Percentiles rank a stretch among this genome's conserved stretches.
These are phyloP conservation scores for Trypanosoma avium DNA, from an alignment of 208 protist genomes.

Conservation along the genomic window DNA sequence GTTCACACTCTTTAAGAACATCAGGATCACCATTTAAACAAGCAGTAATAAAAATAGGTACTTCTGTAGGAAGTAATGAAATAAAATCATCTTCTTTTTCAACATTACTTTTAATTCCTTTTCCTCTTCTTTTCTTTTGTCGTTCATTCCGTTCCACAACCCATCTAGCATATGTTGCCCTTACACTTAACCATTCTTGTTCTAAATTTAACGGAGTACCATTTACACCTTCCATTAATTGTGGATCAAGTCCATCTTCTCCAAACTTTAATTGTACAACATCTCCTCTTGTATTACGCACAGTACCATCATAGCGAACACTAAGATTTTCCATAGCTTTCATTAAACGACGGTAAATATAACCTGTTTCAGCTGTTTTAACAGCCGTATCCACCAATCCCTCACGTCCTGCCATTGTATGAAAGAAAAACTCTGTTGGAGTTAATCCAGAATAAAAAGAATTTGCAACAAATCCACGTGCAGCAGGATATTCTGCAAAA, in stretches of 20 bases:
- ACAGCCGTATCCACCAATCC: slow-evolving; percentile 99
- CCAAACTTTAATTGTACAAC: slow-evolving; percentile 99
- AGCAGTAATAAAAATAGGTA: slow-evolving; percentile 38
- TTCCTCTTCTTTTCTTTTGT: not conserved
- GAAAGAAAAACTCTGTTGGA: slow-evolving; percentile 99
- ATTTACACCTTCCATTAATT: slow-evolving; percentile 94
- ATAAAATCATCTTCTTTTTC: slow-evolving; percentile 20
- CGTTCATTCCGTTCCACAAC: not conserved
- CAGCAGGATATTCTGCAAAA: slow-evolving; percentile 78
- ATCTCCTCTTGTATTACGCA: slow-evolving; percentile 91
- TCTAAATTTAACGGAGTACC: slow-evolving; percentile 79
- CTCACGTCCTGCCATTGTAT: slow-evolving; percentile 99
- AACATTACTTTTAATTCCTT: not conserved
- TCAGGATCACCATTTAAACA: slow-evolving; percentile 43
- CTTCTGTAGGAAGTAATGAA: slow-evolving; percentile 63
- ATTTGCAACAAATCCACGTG: slow-evolving; percentile 99
- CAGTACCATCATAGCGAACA: slow-evolving; percentile 98
- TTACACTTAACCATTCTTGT: slow-evolving; percentile 75
- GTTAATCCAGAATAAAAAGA: slow-evolving; percentile 98
- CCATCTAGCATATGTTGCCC: slow-evolving; percentile 59
- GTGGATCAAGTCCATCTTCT: slow-evolving; percentile 99
- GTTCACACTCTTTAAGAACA: slow-evolving; percentile 28
- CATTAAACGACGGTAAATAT: slow-evolving; percentile 99
- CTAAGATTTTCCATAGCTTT: slow-evolving; percentile 98
- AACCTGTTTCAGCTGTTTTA: slow-evolving; percentile 99